A percentile compares a stretch with the other conserved stretches of the same genome.
Evolutionary conservation across 345 rosid genomes (phyloP).

Genomic region (Hevea brasiliensis): DNA sequence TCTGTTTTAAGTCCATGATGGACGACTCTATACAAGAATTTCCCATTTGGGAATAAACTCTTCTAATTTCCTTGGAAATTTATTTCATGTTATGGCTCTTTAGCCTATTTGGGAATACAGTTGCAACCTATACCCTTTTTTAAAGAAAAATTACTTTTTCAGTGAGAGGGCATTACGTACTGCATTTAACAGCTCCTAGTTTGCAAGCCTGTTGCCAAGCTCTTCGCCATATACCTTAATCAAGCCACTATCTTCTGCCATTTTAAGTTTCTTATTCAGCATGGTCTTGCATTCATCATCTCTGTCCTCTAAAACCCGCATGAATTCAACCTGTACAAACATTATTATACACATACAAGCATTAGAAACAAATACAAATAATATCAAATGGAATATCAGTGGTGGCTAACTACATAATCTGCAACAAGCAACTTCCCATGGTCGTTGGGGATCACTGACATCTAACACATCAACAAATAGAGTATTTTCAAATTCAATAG

Average conservation of each 20-base stretch:
- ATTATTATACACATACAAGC: not conserved
- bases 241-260: constrained; percentile 46
- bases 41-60: no score
- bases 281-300: constrained; percentile 57
- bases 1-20: no score
- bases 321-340: constrained; percentile 61
- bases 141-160: no score
- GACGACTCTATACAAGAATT: no score
- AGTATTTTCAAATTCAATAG: no score
- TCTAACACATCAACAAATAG: no score
- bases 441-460: no score
- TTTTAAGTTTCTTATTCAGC: constrained; percentile 66
- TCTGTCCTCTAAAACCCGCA: constrained; percentile 63
- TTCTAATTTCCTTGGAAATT: no score
- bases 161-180: not conserved
- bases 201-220: constrained; percentile 54
- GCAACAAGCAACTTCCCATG: no score
- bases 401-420: not conserved
- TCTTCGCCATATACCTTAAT: constrained; percentile 62
- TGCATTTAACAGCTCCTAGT: constrained; percentile 13
- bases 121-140: no score
- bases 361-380: not conserved
- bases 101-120: no score
- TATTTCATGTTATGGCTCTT: no score
- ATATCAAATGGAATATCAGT: not conserved